phyloP scores from a whole-genome alignment of 169 alveolate genomes.

The Cyclospora cayetanensis region DNA sequence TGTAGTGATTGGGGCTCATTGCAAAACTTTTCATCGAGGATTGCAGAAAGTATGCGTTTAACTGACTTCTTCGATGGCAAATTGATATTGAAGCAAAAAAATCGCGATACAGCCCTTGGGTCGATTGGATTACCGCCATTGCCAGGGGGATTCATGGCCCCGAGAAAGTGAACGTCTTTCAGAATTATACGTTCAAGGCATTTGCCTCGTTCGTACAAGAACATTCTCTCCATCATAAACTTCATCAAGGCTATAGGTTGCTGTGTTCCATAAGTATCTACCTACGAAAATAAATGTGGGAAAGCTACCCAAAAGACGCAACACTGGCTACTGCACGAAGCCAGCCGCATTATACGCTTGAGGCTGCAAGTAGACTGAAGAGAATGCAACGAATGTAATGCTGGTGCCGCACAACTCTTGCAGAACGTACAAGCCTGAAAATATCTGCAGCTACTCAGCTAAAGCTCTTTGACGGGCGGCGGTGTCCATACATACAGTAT shows the following conservation, averaged over 20 bases:
- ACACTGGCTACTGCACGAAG: too few species aligned
- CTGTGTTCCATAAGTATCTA: constrained; percentile 94
- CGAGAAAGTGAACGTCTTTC: constrained; percentile 89
- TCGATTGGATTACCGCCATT: constrained; percentile 92
- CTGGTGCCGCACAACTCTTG: too few species aligned
- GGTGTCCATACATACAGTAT: too few species aligned
- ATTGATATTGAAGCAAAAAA: constrained; percentile 83
- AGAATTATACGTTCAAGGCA: constrained; percentile 84
- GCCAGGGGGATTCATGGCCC: constrained; percentile 94
- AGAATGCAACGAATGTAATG: too few species aligned
- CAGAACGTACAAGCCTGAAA: too few species aligned
- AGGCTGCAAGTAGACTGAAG: too few species aligned
- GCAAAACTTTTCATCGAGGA: constrained; percentile 85
- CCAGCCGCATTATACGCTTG: too few species aligned
- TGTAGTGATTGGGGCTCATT: constrained; percentile 44
- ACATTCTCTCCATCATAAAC: constrained; percentile 91
- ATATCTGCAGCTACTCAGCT: too few species aligned
- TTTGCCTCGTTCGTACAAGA: constrained; percentile 87
- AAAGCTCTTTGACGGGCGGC: too few species aligned
- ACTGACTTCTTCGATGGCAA: constrained; percentile 87
- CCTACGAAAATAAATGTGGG: constrained; percentile 61
- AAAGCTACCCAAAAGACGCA: too few species aligned
- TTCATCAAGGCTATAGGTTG: constrained; percentile 95
- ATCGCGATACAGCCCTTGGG: constrained; percentile 92
- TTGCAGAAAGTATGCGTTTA: constrained; percentile 90